Conservation (phyloP, 2,329 filamentous ascomycete species). For the Helicocarpus griseus region DNA sequence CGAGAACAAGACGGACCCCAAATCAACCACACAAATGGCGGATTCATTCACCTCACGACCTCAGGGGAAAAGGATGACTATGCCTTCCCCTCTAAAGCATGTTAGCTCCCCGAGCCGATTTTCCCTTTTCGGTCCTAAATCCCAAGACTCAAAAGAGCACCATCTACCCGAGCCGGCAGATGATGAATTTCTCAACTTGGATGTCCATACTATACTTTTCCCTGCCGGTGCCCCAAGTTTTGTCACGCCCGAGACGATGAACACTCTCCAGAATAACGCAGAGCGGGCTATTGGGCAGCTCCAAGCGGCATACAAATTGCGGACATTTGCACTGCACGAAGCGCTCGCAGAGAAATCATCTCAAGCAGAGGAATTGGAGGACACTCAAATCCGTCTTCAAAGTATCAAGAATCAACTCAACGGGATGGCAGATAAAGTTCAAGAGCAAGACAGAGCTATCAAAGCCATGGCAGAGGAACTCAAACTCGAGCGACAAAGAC, state of each 20-base stretch:
- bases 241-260: conserved; percentile 44
- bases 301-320: conserved; percentile 47
- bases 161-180: conserved; percentile 29
- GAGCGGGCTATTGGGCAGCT: conserved; percentile 45
- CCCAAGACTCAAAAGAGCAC: conserved; percentile 19
- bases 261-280: conserved; percentile 48
- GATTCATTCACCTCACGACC: background rate
- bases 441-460: conserved; percentile 49
- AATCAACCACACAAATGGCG: background rate
- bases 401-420: conserved; percentile 53
- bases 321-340: conserved; percentile 41
- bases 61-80: conserved; percentile 17
- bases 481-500: conserved; percentile 32
- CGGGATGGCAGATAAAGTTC: conserved; percentile 46
- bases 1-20: background rate
- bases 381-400: conserved; percentile 46
- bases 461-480: conserved; percentile 41
- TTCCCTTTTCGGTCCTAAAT: conserved; percentile 34
- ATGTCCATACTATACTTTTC: conserved; percentile 46
- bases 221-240: conserved; percentile 41
- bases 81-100: conserved; percentile 25
- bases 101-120: conserved; percentile 28
- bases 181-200: conserved; percentile 47
- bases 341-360: conserved; percentile 46
- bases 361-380: conserved; percentile 52